Percentiles rank a stretch among this genome's conserved stretches.
Conservation (phyloP, 805 yeast genomes). For the Pichia membranifaciens region DNA sequence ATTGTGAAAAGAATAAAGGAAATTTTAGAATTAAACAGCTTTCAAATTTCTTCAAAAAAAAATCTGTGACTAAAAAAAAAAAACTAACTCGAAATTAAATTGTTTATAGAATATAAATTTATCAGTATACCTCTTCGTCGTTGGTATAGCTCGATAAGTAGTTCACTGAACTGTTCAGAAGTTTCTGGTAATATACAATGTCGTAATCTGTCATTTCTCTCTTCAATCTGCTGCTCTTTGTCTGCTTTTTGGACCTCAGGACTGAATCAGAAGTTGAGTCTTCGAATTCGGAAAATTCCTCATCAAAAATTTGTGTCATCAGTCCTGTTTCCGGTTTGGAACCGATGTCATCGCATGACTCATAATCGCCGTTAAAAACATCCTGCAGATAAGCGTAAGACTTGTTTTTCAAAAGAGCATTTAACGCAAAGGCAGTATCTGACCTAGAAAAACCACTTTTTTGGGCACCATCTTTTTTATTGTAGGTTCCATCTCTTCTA, state of each 20-base stretch:
- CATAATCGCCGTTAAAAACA: constrained; percentile 25
- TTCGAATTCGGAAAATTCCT: neutral
- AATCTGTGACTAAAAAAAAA: neutral
- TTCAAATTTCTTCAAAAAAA: neutral
- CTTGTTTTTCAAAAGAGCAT: constrained; percentile 8
- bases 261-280: neutral
- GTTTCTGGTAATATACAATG: constrained; percentile 17
- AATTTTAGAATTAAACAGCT: neutral
- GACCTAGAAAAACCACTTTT: neutral
- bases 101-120: too few species aligned
- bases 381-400: constrained; percentile 42
- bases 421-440: neutral
- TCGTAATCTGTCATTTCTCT: constrained; percentile 22
- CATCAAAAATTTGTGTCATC: too few species aligned
- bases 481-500: constrained; percentile 1
- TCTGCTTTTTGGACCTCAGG: too few species aligned
- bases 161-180: constrained; percentile 31
- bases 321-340: too few species aligned
- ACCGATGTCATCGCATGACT: neutral
- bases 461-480: too few species aligned
- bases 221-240: neutral
- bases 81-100: too few species aligned
- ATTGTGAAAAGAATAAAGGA: neutral
- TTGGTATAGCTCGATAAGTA: constrained; percentile 33
- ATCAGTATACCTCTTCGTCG: constrained; percentile 1